Conservation (phyloP, 2,329 filamentous ascomycete genomes). For the Hymenoscyphus scutula region DNA sequence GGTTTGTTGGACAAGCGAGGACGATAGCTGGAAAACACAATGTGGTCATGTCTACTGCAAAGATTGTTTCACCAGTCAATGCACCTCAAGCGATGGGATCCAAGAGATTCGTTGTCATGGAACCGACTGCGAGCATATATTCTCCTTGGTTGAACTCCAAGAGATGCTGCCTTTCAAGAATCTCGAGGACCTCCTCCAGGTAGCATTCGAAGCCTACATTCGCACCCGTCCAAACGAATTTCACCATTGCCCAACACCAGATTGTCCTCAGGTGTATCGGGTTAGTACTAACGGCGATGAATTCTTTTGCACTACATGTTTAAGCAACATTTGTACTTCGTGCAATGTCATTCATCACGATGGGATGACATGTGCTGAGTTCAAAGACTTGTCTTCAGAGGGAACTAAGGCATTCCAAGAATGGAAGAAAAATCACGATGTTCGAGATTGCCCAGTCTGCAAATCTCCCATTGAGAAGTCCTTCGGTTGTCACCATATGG, state of each 20-base stretch:
- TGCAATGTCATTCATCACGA: conserved; percentile 20
- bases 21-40: conserved; percentile 37
- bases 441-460: conserved; percentile 42
- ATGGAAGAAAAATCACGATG: conserved; percentile 38
- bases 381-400: conserved; percentile 16
- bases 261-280: conserved; percentile 18
- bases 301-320: conserved; percentile 18
- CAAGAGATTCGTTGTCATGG: conserved; percentile 16
- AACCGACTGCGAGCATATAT: conserved; percentile 9
- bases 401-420: conserved; percentile 17
- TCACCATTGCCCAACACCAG: conserved; percentile 16
- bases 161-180: conserved; percentile 7
- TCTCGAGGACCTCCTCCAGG: conserved; percentile 17
- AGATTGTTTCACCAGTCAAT: conserved; percentile 41
- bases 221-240: conserved; percentile 15
- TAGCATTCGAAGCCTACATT: conserved; percentile 17
- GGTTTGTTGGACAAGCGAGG: conserved; percentile 40
- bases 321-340: conserved; percentile 18
- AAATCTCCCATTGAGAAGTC: conserved; percentile 29
- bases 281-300: not conserved
- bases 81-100: conserved; percentile 30
- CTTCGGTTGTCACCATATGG: conserved; percentile 48
- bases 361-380: conserved; percentile 22
- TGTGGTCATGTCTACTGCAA: conserved; percentile 45
- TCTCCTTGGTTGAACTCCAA: conserved; percentile 18